Conservation (phyloP, 2,329 filamentous ascomycete species). For the Colletotrichum tofieldiae region DNA sequence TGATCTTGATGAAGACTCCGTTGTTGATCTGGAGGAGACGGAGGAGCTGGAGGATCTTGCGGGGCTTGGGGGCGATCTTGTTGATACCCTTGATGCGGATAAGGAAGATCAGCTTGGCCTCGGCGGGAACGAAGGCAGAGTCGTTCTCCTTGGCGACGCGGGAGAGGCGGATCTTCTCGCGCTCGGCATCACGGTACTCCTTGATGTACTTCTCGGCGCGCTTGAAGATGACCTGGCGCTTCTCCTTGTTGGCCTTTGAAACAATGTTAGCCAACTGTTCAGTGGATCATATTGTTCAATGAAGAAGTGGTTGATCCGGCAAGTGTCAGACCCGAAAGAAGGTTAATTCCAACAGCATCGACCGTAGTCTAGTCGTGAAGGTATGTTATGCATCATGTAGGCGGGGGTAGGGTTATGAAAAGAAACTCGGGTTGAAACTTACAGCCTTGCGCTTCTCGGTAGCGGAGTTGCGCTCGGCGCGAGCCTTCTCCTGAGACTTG, state of each 20-base stretch:
- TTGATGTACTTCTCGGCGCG: conserved; percentile 99
- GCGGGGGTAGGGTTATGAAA: conserved; percentile 42
- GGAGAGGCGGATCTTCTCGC: conserved; percentile 95
- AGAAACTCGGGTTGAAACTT: conserved; percentile 63
- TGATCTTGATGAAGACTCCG: conserved; percentile 96
- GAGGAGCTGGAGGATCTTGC: conserved; percentile 99
- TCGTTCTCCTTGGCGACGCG: conserved; percentile 93
- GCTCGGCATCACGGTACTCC: conserved; percentile 98
- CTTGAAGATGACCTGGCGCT: conserved; percentile 99
- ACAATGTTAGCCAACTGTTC: conserved; percentile 22
- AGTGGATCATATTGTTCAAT: conserved; percentile 36
- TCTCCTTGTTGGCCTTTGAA: conserved; percentile 94
- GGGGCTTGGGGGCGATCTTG: conserved; percentile 99
- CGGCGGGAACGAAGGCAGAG: conserved; percentile 93
- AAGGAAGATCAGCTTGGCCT: conserved; percentile 97
- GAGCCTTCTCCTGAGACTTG: conserved; percentile 99
- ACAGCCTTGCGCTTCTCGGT: conserved; percentile 93
- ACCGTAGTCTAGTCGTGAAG: conserved; percentile 93
- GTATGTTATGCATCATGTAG: conserved; percentile 89
- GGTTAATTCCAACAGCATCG: conserved; percentile 98
- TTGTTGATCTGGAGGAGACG: conserved; percentile 99
- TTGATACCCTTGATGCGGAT: conserved; percentile 99
- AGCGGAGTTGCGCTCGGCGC: conserved; percentile 87
- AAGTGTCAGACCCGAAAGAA: conserved; percentile 98
- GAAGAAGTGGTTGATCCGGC: conserved; percentile 50